A percentile compares a stretch with the other conserved stretches of the same genome.
These are phyloP conservation scores for Hirschioporus abietinus DNA, from an alignment of 768 basidiomycete genomes.

Conservation along the genomic window DNA sequence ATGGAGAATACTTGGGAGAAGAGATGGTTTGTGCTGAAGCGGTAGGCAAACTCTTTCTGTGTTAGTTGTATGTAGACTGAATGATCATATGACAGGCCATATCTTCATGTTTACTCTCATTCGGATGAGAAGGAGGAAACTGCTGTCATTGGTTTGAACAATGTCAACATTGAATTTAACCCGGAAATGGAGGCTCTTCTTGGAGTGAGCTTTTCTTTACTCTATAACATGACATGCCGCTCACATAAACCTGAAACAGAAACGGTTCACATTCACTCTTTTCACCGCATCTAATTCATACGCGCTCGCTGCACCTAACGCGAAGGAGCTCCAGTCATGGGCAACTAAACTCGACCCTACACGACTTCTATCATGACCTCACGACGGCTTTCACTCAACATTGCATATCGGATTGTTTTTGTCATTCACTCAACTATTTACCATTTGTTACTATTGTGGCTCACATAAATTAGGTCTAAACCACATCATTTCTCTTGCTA, in stretches of 20 bases:
- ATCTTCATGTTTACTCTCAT: slow-evolving; percentile 81
- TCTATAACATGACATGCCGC: slow-evolving; percentile 3
- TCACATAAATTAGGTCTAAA: neutral
- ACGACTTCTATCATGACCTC: slow-evolving; percentile 42
- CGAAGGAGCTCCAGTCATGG: slow-evolving; percentile 85
- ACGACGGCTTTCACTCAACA: neutral
- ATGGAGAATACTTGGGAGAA: slow-evolving; percentile 76
- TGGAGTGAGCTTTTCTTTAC: slow-evolving; percentile 51
- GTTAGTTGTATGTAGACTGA: slow-evolving; percentile 1
- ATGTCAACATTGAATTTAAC: slow-evolving; percentile 82
- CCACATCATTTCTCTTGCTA: neutral
- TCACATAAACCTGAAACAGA: slow-evolving; percentile 39
- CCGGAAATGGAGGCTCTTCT: slow-evolving; percentile 83
- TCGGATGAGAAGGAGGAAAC: slow-evolving; percentile 82
- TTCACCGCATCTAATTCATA: slow-evolving; percentile 92
- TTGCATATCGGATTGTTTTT: neutral
- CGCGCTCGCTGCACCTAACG: slow-evolving; percentile 75
- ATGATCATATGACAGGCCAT: slow-evolving; percentile 53
- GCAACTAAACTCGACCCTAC: slow-evolving; percentile 80
- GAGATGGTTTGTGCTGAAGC: slow-evolving; percentile 81
- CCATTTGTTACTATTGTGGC: neutral
- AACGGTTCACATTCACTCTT: slow-evolving; percentile 81
- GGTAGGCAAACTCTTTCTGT: slow-evolving; percentile 39
- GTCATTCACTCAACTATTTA: neutral
- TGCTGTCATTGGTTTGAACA: slow-evolving; percentile 74